Conservation (phyloP, 1,284 basidiomycete genomes). For the Pulchroboletus neoregius region DNA sequence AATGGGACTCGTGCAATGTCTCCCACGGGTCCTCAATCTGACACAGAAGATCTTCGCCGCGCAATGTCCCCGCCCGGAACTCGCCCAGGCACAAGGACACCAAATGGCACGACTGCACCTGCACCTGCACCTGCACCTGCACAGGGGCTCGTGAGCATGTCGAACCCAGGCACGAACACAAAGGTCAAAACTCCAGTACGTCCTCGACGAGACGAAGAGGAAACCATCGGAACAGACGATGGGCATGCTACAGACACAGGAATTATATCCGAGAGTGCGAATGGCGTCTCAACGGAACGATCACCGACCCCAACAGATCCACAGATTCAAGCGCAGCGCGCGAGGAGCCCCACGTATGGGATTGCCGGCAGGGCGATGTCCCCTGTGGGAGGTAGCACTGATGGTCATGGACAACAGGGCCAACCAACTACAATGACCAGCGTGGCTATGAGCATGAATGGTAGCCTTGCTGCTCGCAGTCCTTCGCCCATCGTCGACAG, state of each 20-base stretch:
- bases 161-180: constrained; percentile 23
- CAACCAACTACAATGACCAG: constrained; percentile 51
- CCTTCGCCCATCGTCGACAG: constrained; percentile 59
- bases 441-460: constrained; percentile 49
- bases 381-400: constrained; percentile 42
- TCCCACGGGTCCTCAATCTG: constrained; percentile 44
- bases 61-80: constrained; percentile 57
- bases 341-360: constrained; percentile 55
- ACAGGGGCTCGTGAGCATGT: constrained; percentile 15
- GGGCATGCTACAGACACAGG: constrained; percentile 44
- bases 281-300: constrained; percentile 39
- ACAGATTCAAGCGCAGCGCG: constrained; percentile 43
- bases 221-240: constrained; percentile 49
- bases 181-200: constrained; percentile 56
- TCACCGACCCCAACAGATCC: constrained; percentile 45
- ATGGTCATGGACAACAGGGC: constrained; percentile 32
- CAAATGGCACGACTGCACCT: constrained; percentile 41
- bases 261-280: constrained; percentile 33
- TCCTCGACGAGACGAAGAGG: constrained; percentile 66
- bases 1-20: constrained; percentile 55
- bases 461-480: constrained; percentile 49
- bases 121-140: constrained; percentile 31
- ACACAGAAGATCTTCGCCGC: constrained; percentile 56
- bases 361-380: constrained; percentile 52
- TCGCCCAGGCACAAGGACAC: constrained; percentile 35